These are phyloP conservation scores for Tetragonia tetragonoides DNA, from an alignment of 148 eudicot species.

Conservation along the genomic window DNA sequence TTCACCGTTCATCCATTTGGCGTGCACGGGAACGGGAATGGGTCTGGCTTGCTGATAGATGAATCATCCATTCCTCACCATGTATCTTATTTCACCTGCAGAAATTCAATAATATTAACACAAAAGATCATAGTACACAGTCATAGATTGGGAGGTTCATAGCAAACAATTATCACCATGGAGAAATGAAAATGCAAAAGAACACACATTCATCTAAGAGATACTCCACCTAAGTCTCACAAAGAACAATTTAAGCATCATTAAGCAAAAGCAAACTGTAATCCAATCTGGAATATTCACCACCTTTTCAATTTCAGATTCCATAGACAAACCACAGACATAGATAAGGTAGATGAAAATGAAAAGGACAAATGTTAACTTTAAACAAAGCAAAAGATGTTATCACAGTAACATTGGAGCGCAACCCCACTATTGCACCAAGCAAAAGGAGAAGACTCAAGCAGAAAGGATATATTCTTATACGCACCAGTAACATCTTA, in stretches of 20 bases:
- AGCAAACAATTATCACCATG: background rate
- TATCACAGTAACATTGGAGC: conserved; percentile 41
- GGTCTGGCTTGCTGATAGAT: too few relatives aligned
- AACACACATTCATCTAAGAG: too few relatives aligned
- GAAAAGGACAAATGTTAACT: background rate
- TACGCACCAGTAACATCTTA: conserved; percentile 24
- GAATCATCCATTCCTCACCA: too few relatives aligned
- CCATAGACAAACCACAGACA: background rate
- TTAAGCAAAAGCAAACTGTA: background rate
- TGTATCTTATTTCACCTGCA: too few relatives aligned
- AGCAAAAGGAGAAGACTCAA: conserved; percentile 26
- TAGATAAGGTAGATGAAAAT: background rate
- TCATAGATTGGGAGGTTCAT: background rate
- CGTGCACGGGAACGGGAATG: too few relatives aligned
- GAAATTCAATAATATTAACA: background rate
- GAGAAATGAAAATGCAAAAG: too few relatives aligned
- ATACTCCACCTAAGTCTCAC: too few relatives aligned
- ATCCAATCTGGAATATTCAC: too few relatives aligned
- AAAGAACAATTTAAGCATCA: too few relatives aligned
- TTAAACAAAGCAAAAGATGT: background rate
- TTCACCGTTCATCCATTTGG: too few relatives aligned
- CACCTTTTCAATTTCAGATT: too few relatives aligned
- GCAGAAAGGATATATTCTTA: conserved; percentile 35
- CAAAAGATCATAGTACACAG: background rate
- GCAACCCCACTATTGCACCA: conserved; percentile 18